Base-by-base conservation (phyloP, 2,329 filamentous ascomycete genomes). In the Penicillium sp. region DNA sequence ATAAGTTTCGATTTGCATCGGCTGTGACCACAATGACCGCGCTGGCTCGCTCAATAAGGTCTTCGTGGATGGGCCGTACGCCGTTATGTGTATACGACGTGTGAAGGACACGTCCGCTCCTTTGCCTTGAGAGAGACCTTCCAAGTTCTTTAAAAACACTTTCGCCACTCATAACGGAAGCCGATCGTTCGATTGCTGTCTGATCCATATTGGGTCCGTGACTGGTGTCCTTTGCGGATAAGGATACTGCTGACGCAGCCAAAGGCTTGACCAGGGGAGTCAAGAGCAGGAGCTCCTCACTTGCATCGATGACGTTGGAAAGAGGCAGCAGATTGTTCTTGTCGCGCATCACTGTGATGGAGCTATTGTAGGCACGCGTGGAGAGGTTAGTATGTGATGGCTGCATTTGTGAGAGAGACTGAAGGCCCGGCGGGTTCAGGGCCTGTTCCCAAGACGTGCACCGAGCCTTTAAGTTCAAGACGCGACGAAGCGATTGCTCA, bases 81-180 rank as follows among this genome's bases (percentile, higher is more conserved):
- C 93, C 93, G 68, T 97, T 96, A 1, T 93, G 91, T 0, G 94
- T 97, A 73, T 98, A 98, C 13, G 93, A 97, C 1, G 94, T 97
- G 75, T 98, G 93, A 16, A 97, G 81, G 6, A 97, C 86, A 70
- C 95, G 91, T 22, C 93, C 92, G 68, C 91, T 92, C 25, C 93
- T 84, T 65, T 93, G 90, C 55, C 94, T 85, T 11, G 94, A 93
- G n/a, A 98, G 80, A 6, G 91, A 92, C 68, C 92, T 87, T 1
- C 94, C 94, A 26, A 98, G 84, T 73, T 97, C 93, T 68, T 92
- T 85, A 70, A 98, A 98, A 0, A 98, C 93, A 33, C 91, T 89
- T 77, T 98, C 94, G 30, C 94, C 94, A 67, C 91, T 97, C 89
- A 97, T 92, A 22, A 97, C 81, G 10, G 85, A 86, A 6, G 84